Evolutionary conservation across 2,329 filamentous ascomycete species (phyloP).

Genomic region (Alternaria infectoria): DNA sequence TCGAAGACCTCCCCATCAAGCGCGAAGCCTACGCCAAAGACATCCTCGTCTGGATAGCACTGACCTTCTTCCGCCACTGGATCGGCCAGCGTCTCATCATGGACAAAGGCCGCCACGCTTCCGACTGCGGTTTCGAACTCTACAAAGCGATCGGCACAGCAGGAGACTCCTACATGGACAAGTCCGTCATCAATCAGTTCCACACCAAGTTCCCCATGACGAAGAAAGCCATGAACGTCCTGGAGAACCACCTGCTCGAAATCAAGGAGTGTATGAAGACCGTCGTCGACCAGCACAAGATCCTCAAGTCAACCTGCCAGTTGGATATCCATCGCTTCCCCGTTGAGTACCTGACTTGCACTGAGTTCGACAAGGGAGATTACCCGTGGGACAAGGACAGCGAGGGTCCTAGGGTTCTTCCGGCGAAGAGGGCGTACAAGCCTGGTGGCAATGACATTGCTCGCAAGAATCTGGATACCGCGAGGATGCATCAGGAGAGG

Average conservation of each 20-base stretch:
- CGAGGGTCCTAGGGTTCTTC: neutral
- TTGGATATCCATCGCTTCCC: constrained; percentile 47
- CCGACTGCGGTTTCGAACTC: constrained; percentile 56
- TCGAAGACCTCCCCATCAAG: constrained; percentile 42
- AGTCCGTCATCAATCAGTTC: constrained; percentile 47
- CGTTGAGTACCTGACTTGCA: constrained; percentile 55
- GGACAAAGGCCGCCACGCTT: constrained; percentile 45
- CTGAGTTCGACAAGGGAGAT: constrained; percentile 48
- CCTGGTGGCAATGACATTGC: constrained; percentile 39
- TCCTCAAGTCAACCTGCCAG: constrained; percentile 50
- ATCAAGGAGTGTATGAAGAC: constrained; percentile 53
- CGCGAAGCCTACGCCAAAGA: constrained; percentile 56
- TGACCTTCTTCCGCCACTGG: constrained; percentile 57
- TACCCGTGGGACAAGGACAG: constrained; percentile 48
- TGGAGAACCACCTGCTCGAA: constrained; percentile 50
- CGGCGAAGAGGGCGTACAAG: constrained; percentile 26
- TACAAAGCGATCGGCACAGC: constrained; percentile 51
- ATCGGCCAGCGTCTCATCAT: constrained; percentile 50
- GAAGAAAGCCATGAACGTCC: constrained; percentile 50
- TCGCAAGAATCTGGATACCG: constrained; percentile 28
- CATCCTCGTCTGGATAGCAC: constrained; percentile 59
- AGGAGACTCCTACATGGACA: constrained; percentile 54
- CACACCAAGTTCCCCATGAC: constrained; percentile 53
- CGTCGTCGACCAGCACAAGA: constrained; percentile 43
- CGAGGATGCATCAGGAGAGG: constrained; percentile 17